A percentile compares a stretch with the other conserved stretches of the same genome.
Conservation (phyloP, 495 filamentous ascomycete species). For the Friedmanniomyces simplex region DNA sequence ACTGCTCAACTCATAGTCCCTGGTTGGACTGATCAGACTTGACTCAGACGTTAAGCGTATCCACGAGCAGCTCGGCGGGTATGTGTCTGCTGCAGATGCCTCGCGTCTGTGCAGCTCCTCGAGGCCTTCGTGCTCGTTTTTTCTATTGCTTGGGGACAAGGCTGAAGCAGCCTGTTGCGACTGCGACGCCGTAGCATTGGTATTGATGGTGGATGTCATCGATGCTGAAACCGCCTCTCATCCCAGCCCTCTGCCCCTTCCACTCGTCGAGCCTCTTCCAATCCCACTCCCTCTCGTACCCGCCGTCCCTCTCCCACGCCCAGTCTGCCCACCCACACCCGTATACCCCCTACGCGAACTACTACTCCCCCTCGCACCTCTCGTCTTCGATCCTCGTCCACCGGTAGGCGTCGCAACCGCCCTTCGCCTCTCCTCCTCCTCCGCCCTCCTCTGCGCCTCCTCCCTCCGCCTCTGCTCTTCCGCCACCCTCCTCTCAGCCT, state of each 20-base stretch:
- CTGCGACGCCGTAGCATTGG: too few species aligned
- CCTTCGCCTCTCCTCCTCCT: slow-evolving; percentile 58
- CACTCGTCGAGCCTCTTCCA: slow-evolving; percentile 34
- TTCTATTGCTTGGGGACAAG: too few species aligned
- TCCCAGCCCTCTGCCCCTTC: slow-evolving; percentile 21
- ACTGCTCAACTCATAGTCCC: too few species aligned
- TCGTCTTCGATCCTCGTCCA: slow-evolving; percentile 24
- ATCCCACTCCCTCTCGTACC: slow-evolving; percentile 44
- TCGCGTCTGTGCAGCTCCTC: too few species aligned
- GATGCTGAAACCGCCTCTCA: neutral
- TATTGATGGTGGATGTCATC: too few species aligned
- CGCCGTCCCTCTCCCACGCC: slow-evolving; percentile 32
- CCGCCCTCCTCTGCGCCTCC: slow-evolving; percentile 57
- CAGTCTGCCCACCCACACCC: slow-evolving; percentile 36
- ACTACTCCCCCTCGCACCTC: slow-evolving; percentile 37
- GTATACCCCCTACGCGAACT: slow-evolving; percentile 38
- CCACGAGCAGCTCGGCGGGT: too few species aligned
- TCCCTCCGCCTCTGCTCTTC: slow-evolving; percentile 68
- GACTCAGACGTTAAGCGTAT: too few species aligned
- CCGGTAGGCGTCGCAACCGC: slow-evolving; percentile 37
- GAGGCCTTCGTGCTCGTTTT: too few species aligned
- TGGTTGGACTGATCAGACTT: too few species aligned
- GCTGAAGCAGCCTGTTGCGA: too few species aligned
- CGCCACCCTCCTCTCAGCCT: slow-evolving; percentile 58
- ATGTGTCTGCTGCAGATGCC: too few species aligned